Base-by-base conservation (phyloP, 805 yeast genomes). In the Metschnikowia sp. region DNA sequence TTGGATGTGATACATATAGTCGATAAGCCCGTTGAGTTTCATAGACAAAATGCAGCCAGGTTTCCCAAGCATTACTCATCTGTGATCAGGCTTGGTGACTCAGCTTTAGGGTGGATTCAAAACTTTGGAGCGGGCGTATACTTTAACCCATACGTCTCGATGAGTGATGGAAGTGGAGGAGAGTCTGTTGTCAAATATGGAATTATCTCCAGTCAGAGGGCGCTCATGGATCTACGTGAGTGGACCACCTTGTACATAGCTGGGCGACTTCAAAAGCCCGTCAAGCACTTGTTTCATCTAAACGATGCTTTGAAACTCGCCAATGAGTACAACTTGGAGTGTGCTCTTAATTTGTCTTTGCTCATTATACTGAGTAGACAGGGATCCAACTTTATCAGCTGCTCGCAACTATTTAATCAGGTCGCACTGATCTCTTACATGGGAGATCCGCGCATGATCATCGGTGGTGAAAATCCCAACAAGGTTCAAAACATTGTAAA, bases 251-350 rank as follows among this genome's bases (percentile, higher is more conserved):
- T 94, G 57, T 94, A 94, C 59, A 61, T 94, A 15, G 95, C 97
- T 2, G 99, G 99, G 1, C 74, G 99, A 52, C 70, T 94, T 48
- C 99, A 94, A 58, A 94, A 94, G 60, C 99, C 99, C 0, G 96
- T 92, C 5, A 84, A 86, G 50, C 76, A 87, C 32, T 63, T 88
- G 35, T 77, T 81, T 52, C 87, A 83, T 57, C 44, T 49, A 1
- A 83, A 84, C 48, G 75, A 84, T 1, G 30, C 19, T 10, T 74
- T 79, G 58, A 75, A 87, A 8, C 74, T 79, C 46, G 79, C 84
- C 47, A 86, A 88, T 59, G 91, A 88, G 58, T 79, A 76, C 52
- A 94, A 94, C 62, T 70, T 94, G 50, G 76, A 82, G 44, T 83
- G 84, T 47, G 97, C 96, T 7, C 78, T 91, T 42, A 76, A 89